Conservation (phyloP, 177 flowering plant genomes). For the Vitis hybrid region DNA sequence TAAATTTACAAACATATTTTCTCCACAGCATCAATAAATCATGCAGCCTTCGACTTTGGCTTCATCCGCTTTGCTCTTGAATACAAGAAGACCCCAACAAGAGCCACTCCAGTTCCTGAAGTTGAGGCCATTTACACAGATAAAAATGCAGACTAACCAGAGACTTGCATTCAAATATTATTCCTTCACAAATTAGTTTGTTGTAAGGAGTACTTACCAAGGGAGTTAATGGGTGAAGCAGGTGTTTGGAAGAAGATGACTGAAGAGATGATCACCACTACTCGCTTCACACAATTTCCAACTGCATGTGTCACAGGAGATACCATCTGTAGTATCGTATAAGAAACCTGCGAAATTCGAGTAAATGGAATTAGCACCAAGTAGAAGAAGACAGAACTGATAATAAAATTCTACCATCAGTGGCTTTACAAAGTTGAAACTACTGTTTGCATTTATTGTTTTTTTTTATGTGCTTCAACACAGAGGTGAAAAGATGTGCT, state of each 20-base stretch:
- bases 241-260: conserved; percentile 78
- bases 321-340: conserved; percentile 73
- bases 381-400: too few relatives aligned
- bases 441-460: too few relatives aligned
- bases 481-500: too few relatives aligned
- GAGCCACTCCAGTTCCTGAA: conserved; percentile 78
- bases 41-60: conserved; percentile 39
- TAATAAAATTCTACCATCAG: too few relatives aligned
- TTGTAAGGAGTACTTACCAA: conserved; percentile 42
- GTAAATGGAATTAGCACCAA: conserved; percentile 4
- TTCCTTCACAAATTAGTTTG: not conserved
- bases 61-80: conserved; percentile 66
- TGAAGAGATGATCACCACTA: conserved; percentile 77
- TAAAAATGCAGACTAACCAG: not conserved
- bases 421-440: too few relatives aligned
- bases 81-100: conserved; percentile 85
- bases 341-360: conserved; percentile 65
- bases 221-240: conserved; percentile 60
- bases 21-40: not conserved
- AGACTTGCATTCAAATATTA: not conserved
- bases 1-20: not conserved
- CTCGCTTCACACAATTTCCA: conserved; percentile 81
- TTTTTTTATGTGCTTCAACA: too few relatives aligned
- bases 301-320: conserved; percentile 91
- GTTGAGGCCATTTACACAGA: not conserved